A percentile compares a stretch with the other conserved stretches of the same genome.
phyloP scores from a whole-genome alignment of 1,284 basidiomycete genomes.

The Boletus holoroseus region DNA sequence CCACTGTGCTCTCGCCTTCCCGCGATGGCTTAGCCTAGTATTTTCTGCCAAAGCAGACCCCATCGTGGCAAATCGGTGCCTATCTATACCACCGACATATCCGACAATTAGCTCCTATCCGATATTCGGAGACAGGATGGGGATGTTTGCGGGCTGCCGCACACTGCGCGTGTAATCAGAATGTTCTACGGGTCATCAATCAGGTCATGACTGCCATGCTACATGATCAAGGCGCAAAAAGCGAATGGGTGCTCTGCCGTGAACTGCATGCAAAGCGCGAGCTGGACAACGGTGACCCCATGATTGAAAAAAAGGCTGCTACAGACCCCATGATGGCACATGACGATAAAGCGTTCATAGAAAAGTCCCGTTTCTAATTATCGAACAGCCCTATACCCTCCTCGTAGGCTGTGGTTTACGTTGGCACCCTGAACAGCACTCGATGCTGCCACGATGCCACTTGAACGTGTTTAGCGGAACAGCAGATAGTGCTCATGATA shows the following conservation, averaged over 20 bases:
- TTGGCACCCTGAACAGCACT: slow-evolving; percentile 28
- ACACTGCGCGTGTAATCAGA: slow-evolving; percentile 21
- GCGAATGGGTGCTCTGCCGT: slow-evolving; percentile 21
- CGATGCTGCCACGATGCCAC: slow-evolving; percentile 20
- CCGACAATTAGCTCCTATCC: slow-evolving; percentile 25
- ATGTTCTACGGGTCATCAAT: slow-evolving; percentile 18
- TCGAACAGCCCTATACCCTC: slow-evolving; percentile 22
- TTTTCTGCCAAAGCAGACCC: slow-evolving; percentile 10
- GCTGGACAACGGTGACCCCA: slow-evolving; percentile 10
- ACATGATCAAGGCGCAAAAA: slow-evolving; percentile 17
- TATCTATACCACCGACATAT: slow-evolving; percentile 20
- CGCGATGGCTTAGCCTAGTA: slow-evolving; percentile 16
- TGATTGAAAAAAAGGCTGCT: slow-evolving; percentile 13
- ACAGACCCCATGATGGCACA: slow-evolving; percentile 11
- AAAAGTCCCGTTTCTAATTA: slow-evolving; percentile 18
- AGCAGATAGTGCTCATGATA: slow-evolving; percentile 22
- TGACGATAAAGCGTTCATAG: slow-evolving; percentile 15
- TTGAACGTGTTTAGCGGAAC: slow-evolving; percentile 22
- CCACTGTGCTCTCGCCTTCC: slow-evolving; percentile 10
- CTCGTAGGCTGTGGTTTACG: slow-evolving; percentile 29
- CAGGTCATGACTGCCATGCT: slow-evolving; percentile 23
- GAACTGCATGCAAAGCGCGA: slow-evolving; percentile 19
- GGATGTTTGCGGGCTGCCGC: slow-evolving; percentile 7
- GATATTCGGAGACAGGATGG: slow-evolving; percentile 4
- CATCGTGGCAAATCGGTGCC: slow-evolving; percentile 20